phyloP scores from a whole-genome alignment of 257 asterid genomes.

The Echium plantagineum region DNA sequence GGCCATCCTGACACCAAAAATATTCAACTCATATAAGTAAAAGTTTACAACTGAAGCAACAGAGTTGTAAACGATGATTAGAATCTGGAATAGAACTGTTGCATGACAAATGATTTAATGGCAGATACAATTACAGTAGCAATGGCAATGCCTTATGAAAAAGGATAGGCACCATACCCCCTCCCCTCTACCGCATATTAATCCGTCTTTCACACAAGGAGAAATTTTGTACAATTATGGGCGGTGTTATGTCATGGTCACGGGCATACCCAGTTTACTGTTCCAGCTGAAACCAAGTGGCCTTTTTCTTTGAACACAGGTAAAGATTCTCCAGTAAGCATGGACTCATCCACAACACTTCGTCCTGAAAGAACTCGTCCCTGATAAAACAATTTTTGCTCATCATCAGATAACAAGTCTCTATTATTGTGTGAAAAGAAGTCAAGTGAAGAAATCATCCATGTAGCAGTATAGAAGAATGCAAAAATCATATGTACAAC shows the following conservation, averaged over 20 bases:
- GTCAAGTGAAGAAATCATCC: constrained; percentile 4
- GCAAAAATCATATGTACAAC: neutral
- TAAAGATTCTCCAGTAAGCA: constrained; percentile 99
- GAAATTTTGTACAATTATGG: neutral
- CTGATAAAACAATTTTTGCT: constrained; percentile 34
- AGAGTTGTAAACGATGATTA: neutral
- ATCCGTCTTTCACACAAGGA: neutral
- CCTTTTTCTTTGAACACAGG: constrained; percentile 89
- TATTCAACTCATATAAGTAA: constrained; percentile 14
- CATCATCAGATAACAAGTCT: constrained; percentile 12
- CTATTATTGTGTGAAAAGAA: constrained; percentile 10
- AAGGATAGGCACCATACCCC: neutral
- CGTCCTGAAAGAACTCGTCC: constrained; percentile 89
- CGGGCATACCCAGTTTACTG: constrained; percentile 80
- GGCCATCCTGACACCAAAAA: constrained; percentile 68
- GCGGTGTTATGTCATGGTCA: neutral
- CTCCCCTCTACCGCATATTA: neutral
- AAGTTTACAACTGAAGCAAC: constrained; percentile 7
- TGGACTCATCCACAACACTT: constrained; percentile 98
- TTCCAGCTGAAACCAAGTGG: constrained; percentile 78
- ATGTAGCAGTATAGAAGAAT: neutral
- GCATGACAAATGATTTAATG: neutral
- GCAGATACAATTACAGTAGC: neutral
- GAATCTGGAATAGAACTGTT: neutral
- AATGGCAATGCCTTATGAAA: neutral